phyloP scores from a whole-genome alignment of 176 grass and related monocot genomes.

The Avena sativa region DNA sequence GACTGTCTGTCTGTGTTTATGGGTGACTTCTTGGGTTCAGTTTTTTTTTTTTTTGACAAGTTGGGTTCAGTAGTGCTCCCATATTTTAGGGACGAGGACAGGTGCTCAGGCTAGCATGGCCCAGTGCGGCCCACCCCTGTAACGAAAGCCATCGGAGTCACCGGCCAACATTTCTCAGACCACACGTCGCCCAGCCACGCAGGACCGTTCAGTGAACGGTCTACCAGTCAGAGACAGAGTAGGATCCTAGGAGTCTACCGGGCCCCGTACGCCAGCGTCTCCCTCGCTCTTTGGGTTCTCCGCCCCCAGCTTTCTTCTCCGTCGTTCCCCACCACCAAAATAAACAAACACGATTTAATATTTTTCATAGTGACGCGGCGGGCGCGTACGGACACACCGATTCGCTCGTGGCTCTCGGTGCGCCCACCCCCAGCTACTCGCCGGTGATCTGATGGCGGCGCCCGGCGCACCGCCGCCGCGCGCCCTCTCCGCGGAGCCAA shows the following conservation, averaged over 20 bases:
- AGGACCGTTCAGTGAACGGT: no score
- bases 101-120: not conserved
- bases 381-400: slow-evolving; percentile 22
- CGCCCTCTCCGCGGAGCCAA: slow-evolving; percentile 5
- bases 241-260: fast-evolving
- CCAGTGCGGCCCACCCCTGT: not conserved
- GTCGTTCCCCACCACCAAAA: slow-evolving; percentile 5
- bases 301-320: slow-evolving; percentile 33
- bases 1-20: no score
- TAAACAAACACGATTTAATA: not conserved
- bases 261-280: slow-evolving; percentile 28
- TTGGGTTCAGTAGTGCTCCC: not conserved
- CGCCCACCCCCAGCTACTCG: slow-evolving; percentile 10
- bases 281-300: slow-evolving; percentile 50
- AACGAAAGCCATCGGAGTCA: not conserved
- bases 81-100: not conserved
- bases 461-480: slow-evolving; percentile 19
- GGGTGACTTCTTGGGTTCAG: no score
- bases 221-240: not conserved
- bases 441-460: slow-evolving; percentile 69
- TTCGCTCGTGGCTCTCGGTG: slow-evolving; percentile 12
- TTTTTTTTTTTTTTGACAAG: no score
- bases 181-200: slow-evolving; percentile 9
- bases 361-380: slow-evolving; percentile 6
- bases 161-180: not conserved